Base-by-base conservation (phyloP, 352 stramenopile genomes). In the Pythium myriotylum region DNA sequence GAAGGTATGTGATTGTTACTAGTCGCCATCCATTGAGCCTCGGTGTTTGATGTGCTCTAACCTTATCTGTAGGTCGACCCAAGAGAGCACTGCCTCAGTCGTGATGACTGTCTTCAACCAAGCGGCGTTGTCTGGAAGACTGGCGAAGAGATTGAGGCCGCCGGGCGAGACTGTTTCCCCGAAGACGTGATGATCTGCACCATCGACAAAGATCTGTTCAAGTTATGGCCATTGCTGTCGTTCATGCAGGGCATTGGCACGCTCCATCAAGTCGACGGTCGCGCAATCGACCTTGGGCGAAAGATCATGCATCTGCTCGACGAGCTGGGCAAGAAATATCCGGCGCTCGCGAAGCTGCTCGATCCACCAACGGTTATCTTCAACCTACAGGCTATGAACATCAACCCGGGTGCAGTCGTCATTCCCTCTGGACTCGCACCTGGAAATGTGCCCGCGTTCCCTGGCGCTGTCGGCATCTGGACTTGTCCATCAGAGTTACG, bases 201-300 rank as follows among this genome's bases (percentile, higher is more conserved):
- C 56, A 70, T 70, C 41, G 56, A 23, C 41, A 71, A 63, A 50
- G 57, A 71, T 63, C 57, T 71, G 37, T 67, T 64, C 64, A 67
- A 67, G 64, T 59, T 71, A 45, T 71, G 64, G 64, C 64, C 64
- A 62, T 46, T 71, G 39, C 50, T 67, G 57, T 67, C 57, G 35
- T 67, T 67, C 57, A 71, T 67, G 64, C 64, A 71, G 57, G 64
- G 64, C 50, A 71, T 71, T 63, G 64, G 57, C 58, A 71, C 64
- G 35, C 64, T 71, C 42, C 52, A 71, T 59, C 64, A 71, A 63
- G 58, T 71, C 35, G 64, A 71, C 51, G 64, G 64, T 55, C 58
- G 64, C 51, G 57, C 56, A 19, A 67, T 71, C 51, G 64, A 71
- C 4, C 57, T 67, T 50, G 64, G 64, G 35, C 50, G 64, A 50